These are phyloP conservation scores for Nemophila menziesii DNA, from an alignment of 257 asterid genomes.

Conservation along the genomic window DNA sequence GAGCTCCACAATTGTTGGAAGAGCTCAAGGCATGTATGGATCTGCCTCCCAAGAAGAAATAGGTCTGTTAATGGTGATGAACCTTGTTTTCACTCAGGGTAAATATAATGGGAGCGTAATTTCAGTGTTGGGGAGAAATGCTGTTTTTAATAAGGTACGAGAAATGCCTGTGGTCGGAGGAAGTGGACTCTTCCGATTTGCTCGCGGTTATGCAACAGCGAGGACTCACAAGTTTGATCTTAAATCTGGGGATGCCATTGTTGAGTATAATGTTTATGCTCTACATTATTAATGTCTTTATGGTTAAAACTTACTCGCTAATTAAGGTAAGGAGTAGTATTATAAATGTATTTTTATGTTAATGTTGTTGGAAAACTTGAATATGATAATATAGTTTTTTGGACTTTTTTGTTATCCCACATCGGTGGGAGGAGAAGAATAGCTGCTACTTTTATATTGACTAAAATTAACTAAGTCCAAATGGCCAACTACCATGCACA, in stretches of 20 bases:
- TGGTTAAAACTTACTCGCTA: no score
- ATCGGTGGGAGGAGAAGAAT: no score
- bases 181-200: conserved; percentile 13
- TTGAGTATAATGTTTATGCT: no score
- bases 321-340: no score
- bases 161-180: conserved; percentile 15
- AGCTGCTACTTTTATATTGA: no score
- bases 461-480: no score
- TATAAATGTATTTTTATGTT: no score
- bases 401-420: no score
- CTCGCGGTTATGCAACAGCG: conserved; percentile 13
- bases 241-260: conserved; percentile 9
- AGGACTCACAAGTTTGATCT: conserved; percentile 4
- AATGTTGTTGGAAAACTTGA: no score
- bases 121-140: conserved; percentile 3
- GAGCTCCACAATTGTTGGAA: conserved; percentile 34
- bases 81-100: conserved; percentile 28
- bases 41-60: conserved; percentile 25
- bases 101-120: conserved; percentile 34
- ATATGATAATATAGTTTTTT: no score
- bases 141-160: background rate
- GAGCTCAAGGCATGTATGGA: conserved; percentile 49
- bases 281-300: conserved; percentile 5
- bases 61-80: conserved; percentile 39
- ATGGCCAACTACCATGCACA: no score